Evolutionary conservation across 1,139 yeast species (phyloP), one percentile per base, ranked within the genome.

Genomic region (Hyphopichia pseudoburtonii): DNA sequence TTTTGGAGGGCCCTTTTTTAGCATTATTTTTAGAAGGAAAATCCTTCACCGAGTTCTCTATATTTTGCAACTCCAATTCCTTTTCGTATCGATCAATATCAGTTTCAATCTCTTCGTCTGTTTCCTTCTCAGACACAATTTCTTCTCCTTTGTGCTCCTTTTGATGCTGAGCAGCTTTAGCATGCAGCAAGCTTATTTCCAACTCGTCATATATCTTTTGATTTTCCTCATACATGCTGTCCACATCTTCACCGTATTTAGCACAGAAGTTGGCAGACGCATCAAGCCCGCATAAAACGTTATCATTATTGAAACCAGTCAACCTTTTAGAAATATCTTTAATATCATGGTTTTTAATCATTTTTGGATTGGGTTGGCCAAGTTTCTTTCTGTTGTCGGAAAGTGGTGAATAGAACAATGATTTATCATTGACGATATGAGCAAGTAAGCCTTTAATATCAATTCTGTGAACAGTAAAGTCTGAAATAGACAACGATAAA

Each of bases 401-500:
- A 18, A 25, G 10, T 3, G 33, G 15, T 22, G 38, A 10, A 27
- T 35, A 23, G 27, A 50, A 48, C 9, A 52, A 36, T 2, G 49
- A 27, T 14, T 39, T 47, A 4, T 51, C 44, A 5, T 42, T 47
- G 7, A 59, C 35, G 7, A 64, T 30, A 16, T 50, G 44, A 14
- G 52, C 45, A 26, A 66, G 43, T 2, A 66, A 38, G 0, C 71
- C 71, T 38, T 59, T 59, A 7, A 68, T 47, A 41, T 57, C 57
- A 4, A 69, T 46, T n/a, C 54, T 46, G 35, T 62, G 59, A 23
- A 64, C 65, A 1, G 70, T 64, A 21, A 53, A 52, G 42, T 69
- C 76, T 5, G 66, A 52, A 16, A 64, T 54, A 2, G 72, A 64
- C n/a, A 61, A 48, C 17, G 67, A 43, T 28, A 70, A 40, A 1